Conservation (phyloP, 805 yeast species). For the Ogataea philodendri region DNA sequence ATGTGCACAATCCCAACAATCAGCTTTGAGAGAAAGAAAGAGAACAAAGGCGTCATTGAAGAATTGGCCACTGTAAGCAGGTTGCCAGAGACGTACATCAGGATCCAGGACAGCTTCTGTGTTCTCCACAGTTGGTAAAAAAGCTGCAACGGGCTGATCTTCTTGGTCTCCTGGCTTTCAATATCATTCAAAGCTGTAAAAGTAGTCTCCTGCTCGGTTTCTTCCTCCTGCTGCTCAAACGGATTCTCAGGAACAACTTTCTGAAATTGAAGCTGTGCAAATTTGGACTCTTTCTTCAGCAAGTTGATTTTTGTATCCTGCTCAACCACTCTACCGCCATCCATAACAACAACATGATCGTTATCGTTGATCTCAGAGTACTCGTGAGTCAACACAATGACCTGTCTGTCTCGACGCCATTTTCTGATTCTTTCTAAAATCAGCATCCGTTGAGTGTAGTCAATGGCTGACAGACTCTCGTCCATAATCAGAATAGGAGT, state of each 20-base stretch:
- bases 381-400: conserved; percentile 82
- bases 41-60: conserved; percentile 69
- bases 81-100: conserved; percentile 48
- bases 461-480: conserved; percentile 84
- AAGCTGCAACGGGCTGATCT: conserved; percentile 1
- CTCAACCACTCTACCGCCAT: conserved; percentile 13
- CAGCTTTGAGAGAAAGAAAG: conserved; percentile 71
- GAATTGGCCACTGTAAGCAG: conserved; percentile 55
- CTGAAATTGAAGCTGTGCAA: background rate
- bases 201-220: background rate
- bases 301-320: conserved; percentile 6
- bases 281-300: background rate
- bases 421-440: conserved; percentile 50
- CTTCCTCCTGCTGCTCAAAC: background rate
- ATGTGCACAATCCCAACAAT: conserved; percentile 60
- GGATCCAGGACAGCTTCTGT: conserved; percentile 7
- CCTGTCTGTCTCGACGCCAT: conserved; percentile 70
- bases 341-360: conserved; percentile 59
- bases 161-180: conserved; percentile 12
- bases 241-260: background rate
- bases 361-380: conserved; percentile 49
- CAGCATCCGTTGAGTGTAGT: conserved; percentile 43
- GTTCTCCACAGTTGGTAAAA: conserved; percentile 12
- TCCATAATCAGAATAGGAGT: conserved; percentile 78
- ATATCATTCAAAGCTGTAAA: conserved; percentile 4